These are phyloP conservation scores for Fomitiporia mediterranea DNA, from an alignment of 1,284 basidiomycete species.

Conservation along the genomic window DNA sequence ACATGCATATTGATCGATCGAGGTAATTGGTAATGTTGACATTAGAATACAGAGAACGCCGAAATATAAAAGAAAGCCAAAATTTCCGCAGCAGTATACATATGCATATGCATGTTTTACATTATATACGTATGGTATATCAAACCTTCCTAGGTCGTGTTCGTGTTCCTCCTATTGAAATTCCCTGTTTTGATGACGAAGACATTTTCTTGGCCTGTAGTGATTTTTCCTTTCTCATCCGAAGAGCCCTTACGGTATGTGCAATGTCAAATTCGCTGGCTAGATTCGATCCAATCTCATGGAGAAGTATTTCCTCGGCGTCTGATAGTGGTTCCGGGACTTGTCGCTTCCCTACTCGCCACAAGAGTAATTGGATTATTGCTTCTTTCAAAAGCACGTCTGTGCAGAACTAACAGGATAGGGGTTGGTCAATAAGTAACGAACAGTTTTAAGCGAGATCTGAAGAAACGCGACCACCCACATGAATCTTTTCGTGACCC, in stretches of 20 bases:
- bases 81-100: no score
- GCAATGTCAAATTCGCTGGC: slow-evolving; percentile 61
- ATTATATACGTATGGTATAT: no score
- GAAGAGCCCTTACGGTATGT: slow-evolving; percentile 50
- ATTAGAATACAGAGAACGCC: no score
- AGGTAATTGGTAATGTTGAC: no score
- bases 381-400: slow-evolving; percentile 66
- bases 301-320: slow-evolving; percentile 51
- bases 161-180: slow-evolving; percentile 6
- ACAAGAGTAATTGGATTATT: slow-evolving; percentile 62
- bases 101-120: no score
- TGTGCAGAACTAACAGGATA: slow-evolving; percentile 55
- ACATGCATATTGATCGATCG: no score
- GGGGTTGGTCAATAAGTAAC: slow-evolving; percentile 7
- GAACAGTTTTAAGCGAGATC: background rate
- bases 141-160: slow-evolving; percentile 9
- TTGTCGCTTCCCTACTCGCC: slow-evolving; percentile 55
- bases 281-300: slow-evolving; percentile 42
- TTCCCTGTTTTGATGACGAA: background rate
- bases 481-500: slow-evolving; percentile 16
- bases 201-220: background rate
- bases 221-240: slow-evolving; percentile 33
- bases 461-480: background rate
- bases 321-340: slow-evolving; percentile 42
- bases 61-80: no score